These are phyloP conservation scores for Amylostereum chailletii DNA, from an alignment of 1,284 basidiomycete genomes.

Conservation along the genomic window DNA sequence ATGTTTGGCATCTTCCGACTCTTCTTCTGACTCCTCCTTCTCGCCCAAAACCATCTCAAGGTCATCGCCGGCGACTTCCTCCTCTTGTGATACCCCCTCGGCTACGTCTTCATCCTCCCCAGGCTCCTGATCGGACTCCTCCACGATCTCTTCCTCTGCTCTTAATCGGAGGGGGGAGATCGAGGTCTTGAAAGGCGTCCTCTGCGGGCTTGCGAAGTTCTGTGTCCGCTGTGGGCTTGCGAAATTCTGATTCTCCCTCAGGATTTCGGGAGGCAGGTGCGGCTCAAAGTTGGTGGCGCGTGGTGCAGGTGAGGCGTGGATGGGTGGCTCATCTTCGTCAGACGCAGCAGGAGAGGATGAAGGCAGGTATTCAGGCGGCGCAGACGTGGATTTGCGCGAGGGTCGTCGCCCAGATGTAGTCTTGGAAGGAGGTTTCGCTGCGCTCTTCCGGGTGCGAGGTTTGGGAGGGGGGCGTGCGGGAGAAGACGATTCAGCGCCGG, in stretches of 20 bases:
- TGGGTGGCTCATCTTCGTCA: slow-evolving; percentile 7
- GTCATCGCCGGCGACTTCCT: slow-evolving; percentile 5
- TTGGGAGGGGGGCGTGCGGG: slow-evolving; percentile 56
- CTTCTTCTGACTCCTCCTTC: slow-evolving; percentile 14
- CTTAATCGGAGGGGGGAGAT: slow-evolving; percentile 3
- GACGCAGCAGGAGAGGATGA: slow-evolving; percentile 22
- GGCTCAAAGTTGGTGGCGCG: slow-evolving; percentile 52
- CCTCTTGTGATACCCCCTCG: slow-evolving; percentile 10
- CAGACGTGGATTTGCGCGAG: slow-evolving; percentile 62
- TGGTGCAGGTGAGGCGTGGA: slow-evolving; percentile 14
- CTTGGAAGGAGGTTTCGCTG: slow-evolving; percentile 17
- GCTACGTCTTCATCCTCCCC: slow-evolving; percentile 9
- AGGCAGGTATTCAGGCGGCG: slow-evolving; percentile 50
- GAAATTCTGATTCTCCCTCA: slow-evolving; percentile 14
- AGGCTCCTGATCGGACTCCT: slow-evolving; percentile 12
- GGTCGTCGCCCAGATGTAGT: slow-evolving; percentile 23
- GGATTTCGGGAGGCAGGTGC: slow-evolving; percentile 32
- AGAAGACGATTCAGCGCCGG: slow-evolving; percentile 71
- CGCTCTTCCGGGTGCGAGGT: slow-evolving; percentile 34
- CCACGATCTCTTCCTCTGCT: neutral
- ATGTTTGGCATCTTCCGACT: slow-evolving; percentile 22
- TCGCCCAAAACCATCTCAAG: too few species aligned
- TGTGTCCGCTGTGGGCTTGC: neutral
- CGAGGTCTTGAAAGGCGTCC: slow-evolving; percentile 11
- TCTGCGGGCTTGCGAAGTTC: slow-evolving; percentile 2